Evolutionary conservation across 208 protist genomes (phyloP), one percentile per base, ranked within the genome.

Genomic region (Trypanosoma caninum): DNA sequence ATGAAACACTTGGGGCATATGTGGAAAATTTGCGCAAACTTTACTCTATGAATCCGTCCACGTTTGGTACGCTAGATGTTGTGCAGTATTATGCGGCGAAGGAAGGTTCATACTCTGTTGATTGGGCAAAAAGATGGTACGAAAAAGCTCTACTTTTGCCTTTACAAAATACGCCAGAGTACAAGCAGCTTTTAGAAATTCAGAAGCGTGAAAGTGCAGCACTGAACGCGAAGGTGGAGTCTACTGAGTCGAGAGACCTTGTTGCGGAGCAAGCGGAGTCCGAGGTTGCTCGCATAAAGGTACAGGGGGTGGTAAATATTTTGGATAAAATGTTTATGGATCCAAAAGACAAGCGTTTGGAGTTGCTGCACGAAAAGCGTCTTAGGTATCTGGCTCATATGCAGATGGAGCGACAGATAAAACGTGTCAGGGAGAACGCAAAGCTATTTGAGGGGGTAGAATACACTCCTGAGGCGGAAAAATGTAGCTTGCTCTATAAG

Each of bases 61-160:
- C 64, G 42, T 60, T 91, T 14, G 77, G 82, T 54, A 88, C 78
- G 34, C 69, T 94, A 5, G 87, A 94, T 47, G 82, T 84, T 3
- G 84, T 94, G 71, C 87, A 91, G 75, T 94, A 91, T 70, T 63
- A 90, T 22, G 83, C 87, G 9, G 72, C 82, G 11, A 86, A 84
- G 67, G 87, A 94, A 20, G 66, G 73, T 16, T 73, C 71, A 3
- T 64, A 74, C 31, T 84, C 87, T 13, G 77, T 94, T 27, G 84
- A 94, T 38, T 94, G 87, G 87, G 87, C 87, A 23, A 58, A 71
- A 65, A 75, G 84, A 20, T 94, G 87, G 87, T 94, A 94, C 55
- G 87, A 94, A 71, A 69, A 75, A n/a, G 77, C 81, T 9, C 46
- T 93, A 9, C 73, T 87, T 28, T 37, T 91, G 20, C 87, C 87